These are phyloP conservation scores for Hylodesmum podocarpum DNA, from an alignment of 306 rosid genomes.

Conservation along the genomic window DNA sequence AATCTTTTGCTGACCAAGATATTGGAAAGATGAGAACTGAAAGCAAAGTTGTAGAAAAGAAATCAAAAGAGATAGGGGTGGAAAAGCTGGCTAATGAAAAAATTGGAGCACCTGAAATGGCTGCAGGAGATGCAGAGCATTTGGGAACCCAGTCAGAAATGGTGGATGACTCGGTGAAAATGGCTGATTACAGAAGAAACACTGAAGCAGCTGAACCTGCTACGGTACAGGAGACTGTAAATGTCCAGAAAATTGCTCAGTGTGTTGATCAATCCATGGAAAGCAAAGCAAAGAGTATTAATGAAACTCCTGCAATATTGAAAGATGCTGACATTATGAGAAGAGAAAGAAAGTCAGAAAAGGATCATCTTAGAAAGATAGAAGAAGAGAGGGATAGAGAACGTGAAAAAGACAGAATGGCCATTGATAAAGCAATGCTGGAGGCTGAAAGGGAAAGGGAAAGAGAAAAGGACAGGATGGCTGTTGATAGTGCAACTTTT, in stretches of 20 bases:
- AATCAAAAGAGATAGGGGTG: neutral
- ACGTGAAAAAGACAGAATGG: neutral
- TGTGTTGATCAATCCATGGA: slow-evolving; percentile 31
- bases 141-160: slow-evolving; percentile 21
- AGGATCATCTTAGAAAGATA: neutral
- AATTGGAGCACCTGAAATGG: neutral
- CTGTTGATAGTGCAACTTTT: neutral
- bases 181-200: slow-evolving; percentile 39
- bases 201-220: slow-evolving; percentile 38
- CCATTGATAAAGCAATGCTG: neutral
- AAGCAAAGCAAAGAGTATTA: neutral
- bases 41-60: neutral
- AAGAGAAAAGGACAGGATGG: neutral
- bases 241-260: slow-evolving; percentile 39
- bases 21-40: neutral
- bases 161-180: slow-evolving; percentile 30
- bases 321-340: neutral
- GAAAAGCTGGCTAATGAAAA: neutral
- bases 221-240: slow-evolving; percentile 34
- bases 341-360: neutral
- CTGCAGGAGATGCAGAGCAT: slow-evolving; percentile 27
- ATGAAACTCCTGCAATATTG: neutral
- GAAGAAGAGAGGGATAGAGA: neutral
- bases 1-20: neutral
- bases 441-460: slow-evolving; percentile 5